Evolutionary conservation across 768 basidiomycete species (phyloP).

Genomic region (Trametes meyenii): DNA sequence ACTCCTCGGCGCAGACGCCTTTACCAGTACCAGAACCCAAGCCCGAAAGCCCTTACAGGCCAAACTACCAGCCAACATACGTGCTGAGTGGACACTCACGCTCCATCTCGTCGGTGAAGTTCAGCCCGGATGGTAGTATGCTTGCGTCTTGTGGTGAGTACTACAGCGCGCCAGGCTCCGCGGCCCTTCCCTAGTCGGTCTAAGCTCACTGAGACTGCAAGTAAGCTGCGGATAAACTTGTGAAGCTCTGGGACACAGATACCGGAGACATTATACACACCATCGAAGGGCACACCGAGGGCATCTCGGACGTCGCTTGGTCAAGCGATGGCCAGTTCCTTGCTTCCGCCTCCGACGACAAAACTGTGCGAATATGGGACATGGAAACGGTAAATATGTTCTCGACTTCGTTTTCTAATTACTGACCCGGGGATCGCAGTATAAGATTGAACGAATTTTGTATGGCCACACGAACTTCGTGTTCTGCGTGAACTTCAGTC

Average conservation of each 20-base stretch:
- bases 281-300: constrained; percentile 72
- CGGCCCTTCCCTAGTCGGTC: not conserved
- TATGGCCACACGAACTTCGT: constrained; percentile 92
- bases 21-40: constrained; percentile 11
- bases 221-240: constrained; percentile 80
- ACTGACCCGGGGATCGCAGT: constrained; percentile 21
- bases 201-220: constrained; percentile 38
- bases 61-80: constrained; percentile 54
- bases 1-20: constrained; percentile 17
- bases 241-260: constrained; percentile 80
- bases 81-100: constrained; percentile 82
- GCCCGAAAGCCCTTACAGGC: constrained; percentile 4
- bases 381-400: constrained; percentile 54
- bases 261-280: constrained; percentile 76
- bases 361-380: constrained; percentile 85
- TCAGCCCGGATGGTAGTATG: constrained; percentile 80
- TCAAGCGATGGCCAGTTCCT: constrained; percentile 79
- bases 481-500: constrained; percentile 92
- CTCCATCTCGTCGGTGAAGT: constrained; percentile 84
- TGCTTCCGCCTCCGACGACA: constrained; percentile 94
- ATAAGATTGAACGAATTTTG: constrained; percentile 68
- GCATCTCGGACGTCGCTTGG: constrained; percentile 92
- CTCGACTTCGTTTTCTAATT: not conserved
- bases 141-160: constrained; percentile 74
- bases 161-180: not conserved